phyloP scores from a whole-genome alignment of 2,329 filamentous ascomycete genomes.

The Talaromyces sp. region DNA sequence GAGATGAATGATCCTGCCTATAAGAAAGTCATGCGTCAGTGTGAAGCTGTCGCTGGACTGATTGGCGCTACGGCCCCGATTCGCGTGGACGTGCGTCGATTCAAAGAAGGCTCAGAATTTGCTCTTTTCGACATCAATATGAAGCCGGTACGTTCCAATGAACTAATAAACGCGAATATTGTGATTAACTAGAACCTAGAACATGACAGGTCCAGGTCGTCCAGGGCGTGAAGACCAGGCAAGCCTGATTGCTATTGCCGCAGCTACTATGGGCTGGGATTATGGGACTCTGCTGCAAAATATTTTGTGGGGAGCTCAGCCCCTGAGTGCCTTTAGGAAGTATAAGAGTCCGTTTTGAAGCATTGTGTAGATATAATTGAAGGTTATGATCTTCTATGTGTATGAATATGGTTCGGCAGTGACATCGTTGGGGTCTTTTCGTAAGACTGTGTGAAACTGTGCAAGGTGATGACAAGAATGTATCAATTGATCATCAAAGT shows the following conservation, averaged over 20 bases:
- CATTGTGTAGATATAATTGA: background rate
- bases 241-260: conserved; percentile 42
- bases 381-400: too few species aligned
- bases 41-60: conserved; percentile 26
- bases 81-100: conserved; percentile 36
- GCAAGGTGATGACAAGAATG: too few species aligned
- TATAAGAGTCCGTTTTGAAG: background rate
- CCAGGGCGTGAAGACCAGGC: conserved; percentile 46
- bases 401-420: too few species aligned
- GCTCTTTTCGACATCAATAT: conserved; percentile 50
- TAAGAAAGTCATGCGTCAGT: conserved; percentile 29
- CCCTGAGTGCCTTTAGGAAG: conserved; percentile 10
- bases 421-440: too few species aligned
- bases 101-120: conserved; percentile 31
- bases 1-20: conserved; percentile 32
- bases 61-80: conserved; percentile 7
- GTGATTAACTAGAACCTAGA: conserved; percentile 14
- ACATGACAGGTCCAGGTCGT: conserved; percentile 45
- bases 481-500: too few species aligned
- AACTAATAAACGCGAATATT: background rate
- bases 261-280: conserved; percentile 39
- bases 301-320: conserved; percentile 26
- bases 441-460: too few species aligned
- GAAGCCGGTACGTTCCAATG: conserved; percentile 39
- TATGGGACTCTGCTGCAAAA: conserved; percentile 33